These are phyloP conservation scores for Suillus decipiens DNA, from an alignment of 768 basidiomycete genomes.

Conservation along the genomic window DNA sequence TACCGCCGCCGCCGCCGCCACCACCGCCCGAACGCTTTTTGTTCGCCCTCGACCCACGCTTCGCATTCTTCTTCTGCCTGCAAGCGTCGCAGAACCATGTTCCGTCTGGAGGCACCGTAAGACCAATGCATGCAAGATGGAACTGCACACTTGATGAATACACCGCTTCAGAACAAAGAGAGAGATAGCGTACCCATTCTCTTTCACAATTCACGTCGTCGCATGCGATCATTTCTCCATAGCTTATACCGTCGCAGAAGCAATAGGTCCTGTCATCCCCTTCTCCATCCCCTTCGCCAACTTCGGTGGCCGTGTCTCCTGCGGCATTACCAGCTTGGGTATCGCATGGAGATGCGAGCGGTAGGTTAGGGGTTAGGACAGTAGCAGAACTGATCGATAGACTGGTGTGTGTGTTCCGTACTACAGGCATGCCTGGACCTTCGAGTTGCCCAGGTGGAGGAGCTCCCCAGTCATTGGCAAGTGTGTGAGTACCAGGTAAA, in stretches of 20 bases:
- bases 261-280: conserved; percentile 74
- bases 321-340: conserved; percentile 39
- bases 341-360: conserved; percentile 30
- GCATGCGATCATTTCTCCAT: conserved; percentile 95
- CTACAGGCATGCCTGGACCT: conserved; percentile 78
- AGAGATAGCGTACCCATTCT: conserved; percentile 76
- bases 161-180: conserved; percentile 13
- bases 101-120: conserved; percentile 66
- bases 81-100: conserved; percentile 79
- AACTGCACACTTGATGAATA: conserved; percentile 50
- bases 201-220: conserved; percentile 77
- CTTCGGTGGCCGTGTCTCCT: conserved; percentile 43
- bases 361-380: conserved; percentile 26
- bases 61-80: conserved; percentile 49
- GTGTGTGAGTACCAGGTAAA: conserved; percentile 34
- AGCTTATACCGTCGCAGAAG: conserved; percentile 80
- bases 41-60: conserved; percentile 52
- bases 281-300: conserved; percentile 53
- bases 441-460: conserved; percentile 61
- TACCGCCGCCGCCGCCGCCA: conserved; percentile 16
- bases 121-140: conserved; percentile 74
- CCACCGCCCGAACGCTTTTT: conserved; percentile 46
- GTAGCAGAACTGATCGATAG: conserved; percentile 27
- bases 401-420: conserved; percentile 38
- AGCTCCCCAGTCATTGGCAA: conserved; percentile 49